Evolutionary conservation across 2,329 filamentous ascomycete genomes (phyloP).

Genomic region (Cylindrodendrum hubeiense): DNA sequence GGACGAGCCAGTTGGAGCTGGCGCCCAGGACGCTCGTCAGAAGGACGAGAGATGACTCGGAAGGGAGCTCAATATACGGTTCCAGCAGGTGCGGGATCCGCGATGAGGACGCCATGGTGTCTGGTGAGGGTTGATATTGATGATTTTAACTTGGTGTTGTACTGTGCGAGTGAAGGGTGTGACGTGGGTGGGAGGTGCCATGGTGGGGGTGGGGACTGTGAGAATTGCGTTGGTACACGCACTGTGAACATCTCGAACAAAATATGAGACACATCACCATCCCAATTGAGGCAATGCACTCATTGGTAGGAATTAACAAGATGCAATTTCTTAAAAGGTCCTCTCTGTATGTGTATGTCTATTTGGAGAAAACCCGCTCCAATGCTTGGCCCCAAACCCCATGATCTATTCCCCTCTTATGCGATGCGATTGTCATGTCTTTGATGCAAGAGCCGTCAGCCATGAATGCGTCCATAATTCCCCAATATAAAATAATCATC

Average conservation of each 20-base stretch:
- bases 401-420: not conserved
- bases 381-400: not conserved
- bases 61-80: slow-evolving; percentile 70
- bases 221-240: not conserved
- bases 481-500: not conserved
- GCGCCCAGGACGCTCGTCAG: slow-evolving; percentile 77
- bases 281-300: not conserved
- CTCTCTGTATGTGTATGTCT: not conserved
- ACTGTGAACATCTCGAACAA: slow-evolving; percentile 5
- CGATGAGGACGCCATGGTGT: slow-evolving; percentile 50
- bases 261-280: not conserved
- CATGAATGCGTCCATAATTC: slow-evolving; percentile 3
- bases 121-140: slow-evolving; percentile 18
- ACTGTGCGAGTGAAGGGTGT: slow-evolving; percentile 32
- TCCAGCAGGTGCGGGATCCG: slow-evolving; percentile 74
- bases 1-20: slow-evolving; percentile 74
- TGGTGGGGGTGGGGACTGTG: slow-evolving; percentile 36
- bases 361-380: not conserved
- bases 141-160: slow-evolving; percentile 31
- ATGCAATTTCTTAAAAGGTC: not conserved
- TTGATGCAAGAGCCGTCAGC: not conserved
- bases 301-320: not conserved
- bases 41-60: slow-evolving; percentile 71
- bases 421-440: not conserved
- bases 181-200: slow-evolving; percentile 18